Conservation (phyloP, 352 stramenopile genomes). For the Pythium scleroteichum region DNA sequence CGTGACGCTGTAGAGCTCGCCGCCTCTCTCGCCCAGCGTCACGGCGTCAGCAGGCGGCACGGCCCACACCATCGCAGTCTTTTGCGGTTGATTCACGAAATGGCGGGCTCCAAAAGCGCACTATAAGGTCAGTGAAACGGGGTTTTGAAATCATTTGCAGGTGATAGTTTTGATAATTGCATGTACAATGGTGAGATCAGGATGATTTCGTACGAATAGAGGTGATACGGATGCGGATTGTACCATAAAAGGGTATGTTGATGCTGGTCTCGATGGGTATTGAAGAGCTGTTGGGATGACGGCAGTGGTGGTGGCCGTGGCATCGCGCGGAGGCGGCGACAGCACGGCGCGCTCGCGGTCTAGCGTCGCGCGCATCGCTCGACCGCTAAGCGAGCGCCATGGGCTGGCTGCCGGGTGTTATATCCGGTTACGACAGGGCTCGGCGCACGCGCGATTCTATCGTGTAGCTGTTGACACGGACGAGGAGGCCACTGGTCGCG, state of each 20-base stretch:
- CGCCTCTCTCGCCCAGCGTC: conserved; percentile 74
- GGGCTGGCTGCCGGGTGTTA: conserved; percentile 8
- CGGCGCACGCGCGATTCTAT: conserved; percentile 34
- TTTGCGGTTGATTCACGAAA: background rate
- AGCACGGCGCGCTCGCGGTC: conserved; percentile 5
- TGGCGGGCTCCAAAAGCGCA: conserved; percentile 13
- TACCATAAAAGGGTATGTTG: conserved; percentile 4
- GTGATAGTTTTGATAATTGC: background rate
- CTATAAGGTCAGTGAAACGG: conserved; percentile 17
- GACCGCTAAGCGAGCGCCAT: background rate
- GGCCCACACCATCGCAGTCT: conserved; percentile 52
- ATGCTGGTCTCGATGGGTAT: background rate
- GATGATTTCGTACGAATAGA: background rate
- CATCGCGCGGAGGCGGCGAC: conserved; percentile 1
- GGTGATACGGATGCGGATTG: background rate
- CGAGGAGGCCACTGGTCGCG: conserved; percentile 7
- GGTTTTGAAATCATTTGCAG: conserved; percentile 2
- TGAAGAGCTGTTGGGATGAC: background rate
- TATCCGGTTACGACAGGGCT: conserved; percentile 2
- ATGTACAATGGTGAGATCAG: background rate
- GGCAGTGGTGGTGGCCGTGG: conserved; percentile 19
- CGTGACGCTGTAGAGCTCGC: conserved; percentile 73
- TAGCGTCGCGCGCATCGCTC: conserved; percentile 5
- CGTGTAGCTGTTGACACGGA: conserved; percentile 43
- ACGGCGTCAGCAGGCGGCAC: conserved; percentile 64